Conservation (phyloP, 148 eudicot genomes). For the Arbutus unedo region DNA sequence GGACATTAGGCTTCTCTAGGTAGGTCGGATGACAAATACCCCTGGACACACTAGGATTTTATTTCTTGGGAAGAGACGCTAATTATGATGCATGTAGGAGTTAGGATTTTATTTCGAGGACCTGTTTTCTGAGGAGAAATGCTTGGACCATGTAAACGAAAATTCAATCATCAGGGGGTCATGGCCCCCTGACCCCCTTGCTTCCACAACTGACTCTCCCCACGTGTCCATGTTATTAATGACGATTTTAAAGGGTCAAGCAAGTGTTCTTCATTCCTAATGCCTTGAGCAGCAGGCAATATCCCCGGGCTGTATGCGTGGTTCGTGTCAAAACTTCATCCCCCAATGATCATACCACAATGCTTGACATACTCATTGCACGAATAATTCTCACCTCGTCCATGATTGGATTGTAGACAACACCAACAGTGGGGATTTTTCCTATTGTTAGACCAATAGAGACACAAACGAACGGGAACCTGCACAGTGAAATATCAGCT, state of each 20-base stretch:
- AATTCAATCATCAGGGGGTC: background rate
- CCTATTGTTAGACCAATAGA: constrained; percentile 89
- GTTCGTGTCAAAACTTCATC: background rate
- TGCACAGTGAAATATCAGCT: constrained; percentile 24
- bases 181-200: background rate
- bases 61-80: background rate
- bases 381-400: constrained; percentile 51
- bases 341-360: background rate
- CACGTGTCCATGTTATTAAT: background rate
- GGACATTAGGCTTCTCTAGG: background rate
- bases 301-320: background rate
- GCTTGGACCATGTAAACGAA: background rate
- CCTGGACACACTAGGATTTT: background rate
- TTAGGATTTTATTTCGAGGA: background rate
- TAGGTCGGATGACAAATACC: background rate
- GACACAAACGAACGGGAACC: constrained; percentile 93
- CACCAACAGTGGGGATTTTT: constrained; percentile 75
- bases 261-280: background rate
- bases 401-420: constrained; percentile 93
- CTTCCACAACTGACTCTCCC: background rate
- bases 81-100: background rate
- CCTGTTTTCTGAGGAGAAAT: background rate
- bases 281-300: background rate
- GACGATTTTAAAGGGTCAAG: background rate
- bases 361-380: background rate